These are phyloP conservation scores for Pseudopyrenochaeta lycopersici DNA, from an alignment of 2,329 filamentous ascomycete genomes.

Conservation along the genomic window DNA sequence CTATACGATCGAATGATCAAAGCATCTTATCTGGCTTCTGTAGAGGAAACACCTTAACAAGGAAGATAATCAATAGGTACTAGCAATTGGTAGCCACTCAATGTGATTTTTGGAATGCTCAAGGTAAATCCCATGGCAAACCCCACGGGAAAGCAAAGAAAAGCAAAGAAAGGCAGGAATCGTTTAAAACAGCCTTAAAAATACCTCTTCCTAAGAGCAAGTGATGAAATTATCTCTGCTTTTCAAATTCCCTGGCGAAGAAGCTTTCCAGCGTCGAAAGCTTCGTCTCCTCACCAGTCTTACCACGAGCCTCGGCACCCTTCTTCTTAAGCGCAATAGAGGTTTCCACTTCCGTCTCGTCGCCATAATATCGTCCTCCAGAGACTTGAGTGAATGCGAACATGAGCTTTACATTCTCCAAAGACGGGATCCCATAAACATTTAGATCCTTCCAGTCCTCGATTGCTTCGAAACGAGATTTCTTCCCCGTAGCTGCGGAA, in stretches of 20 bases:
- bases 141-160: too few species aligned
- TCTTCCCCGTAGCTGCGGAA: slow-evolving; percentile 25
- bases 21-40: too few species aligned
- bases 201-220: too few species aligned
- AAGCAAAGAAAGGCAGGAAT: too few species aligned
- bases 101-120: too few species aligned
- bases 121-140: too few species aligned
- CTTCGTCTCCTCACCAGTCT: slow-evolving; percentile 6
- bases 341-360: slow-evolving; percentile 23
- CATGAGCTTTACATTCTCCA: slow-evolving; percentile 31
- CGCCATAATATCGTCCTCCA: slow-evolving; percentile 28
- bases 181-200: too few species aligned
- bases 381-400: slow-evolving; percentile 30
- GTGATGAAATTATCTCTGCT: too few species aligned
- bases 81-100: too few species aligned
- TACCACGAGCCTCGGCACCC: slow-evolving; percentile 22
- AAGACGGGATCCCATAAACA: slow-evolving; percentile 20
- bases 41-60: too few species aligned
- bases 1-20: too few species aligned
- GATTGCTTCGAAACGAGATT: slow-evolving; percentile 26
- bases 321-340: slow-evolving; percentile 25
- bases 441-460: slow-evolving; percentile 23
- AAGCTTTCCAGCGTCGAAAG: slow-evolving; percentile 10
- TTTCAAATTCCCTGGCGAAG: slow-evolving; percentile 14
- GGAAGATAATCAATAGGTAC: too few species aligned